Conservation (phyloP, 768 basidiomycete species). For the Termitomyces sp. region DNA sequence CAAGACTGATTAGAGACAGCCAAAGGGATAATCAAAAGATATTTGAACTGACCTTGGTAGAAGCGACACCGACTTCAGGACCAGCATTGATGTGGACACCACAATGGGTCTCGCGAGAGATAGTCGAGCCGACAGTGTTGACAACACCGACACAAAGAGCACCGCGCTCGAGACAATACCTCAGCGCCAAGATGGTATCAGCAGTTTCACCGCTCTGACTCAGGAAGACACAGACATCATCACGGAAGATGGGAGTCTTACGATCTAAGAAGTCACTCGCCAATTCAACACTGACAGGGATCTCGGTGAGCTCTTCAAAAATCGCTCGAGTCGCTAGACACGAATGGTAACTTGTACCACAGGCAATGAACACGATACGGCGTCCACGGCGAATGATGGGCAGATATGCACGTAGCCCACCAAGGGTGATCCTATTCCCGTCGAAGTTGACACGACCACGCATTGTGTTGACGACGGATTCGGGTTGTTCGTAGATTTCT, state of each 20-base stretch:
- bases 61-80: conserved; percentile 98
- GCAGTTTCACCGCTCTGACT: conserved; percentile 99
- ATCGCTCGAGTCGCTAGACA: conserved; percentile 94
- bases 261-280: conserved; percentile 98
- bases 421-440: conserved; percentile 83
- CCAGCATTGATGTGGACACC: conserved; percentile 99
- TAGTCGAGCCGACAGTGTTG: conserved; percentile 96
- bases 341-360: conserved; percentile 97
- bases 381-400: conserved; percentile 93
- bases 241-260: conserved; percentile 99
- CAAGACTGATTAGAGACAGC: conserved; percentile 1
- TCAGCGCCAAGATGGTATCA: conserved; percentile 92
- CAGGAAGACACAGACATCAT: conserved; percentile 94
- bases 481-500: conserved; percentile 98
- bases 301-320: conserved; percentile 98
- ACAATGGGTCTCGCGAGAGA: conserved; percentile 97
- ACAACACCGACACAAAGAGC: conserved; percentile 97
- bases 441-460: conserved; percentile 99
- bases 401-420: conserved; percentile 92
- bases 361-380: conserved; percentile 96
- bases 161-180: conserved; percentile 95
- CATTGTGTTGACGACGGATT: conserved; percentile 99
- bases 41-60: conserved; percentile 70
- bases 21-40: background rate
- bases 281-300: conserved; percentile 94